Evolutionary conservation across 1,139 yeast species (phyloP).

Genomic region (Pichia cactophila): DNA sequence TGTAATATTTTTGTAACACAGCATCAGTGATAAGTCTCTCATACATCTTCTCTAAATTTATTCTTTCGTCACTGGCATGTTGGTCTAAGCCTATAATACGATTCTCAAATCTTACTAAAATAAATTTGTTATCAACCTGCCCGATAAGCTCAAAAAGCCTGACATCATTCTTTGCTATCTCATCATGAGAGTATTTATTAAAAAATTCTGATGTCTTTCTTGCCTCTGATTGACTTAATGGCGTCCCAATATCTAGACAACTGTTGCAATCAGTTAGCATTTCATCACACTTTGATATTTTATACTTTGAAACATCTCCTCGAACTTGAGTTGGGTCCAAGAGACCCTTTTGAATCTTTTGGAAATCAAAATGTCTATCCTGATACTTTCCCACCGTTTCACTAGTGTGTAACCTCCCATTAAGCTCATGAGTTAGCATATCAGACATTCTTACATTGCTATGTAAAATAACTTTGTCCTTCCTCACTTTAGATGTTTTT

Average conservation of each 20-base stretch:
- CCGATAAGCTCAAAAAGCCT: conserved; percentile 27
- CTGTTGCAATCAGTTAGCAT: too few relatives aligned
- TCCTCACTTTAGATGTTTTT: not conserved
- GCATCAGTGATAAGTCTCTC: conserved; percentile 26
- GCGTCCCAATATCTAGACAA: not conserved
- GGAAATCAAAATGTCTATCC: conserved; percentile 2
- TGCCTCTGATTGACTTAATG: conserved; percentile 6
- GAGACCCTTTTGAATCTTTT: conserved; percentile 1
- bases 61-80: conserved; percentile 74
- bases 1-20: not conserved
- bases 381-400: not conserved
- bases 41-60: conserved; percentile 44
- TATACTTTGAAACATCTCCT: not conserved
- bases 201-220: conserved; percentile 6
- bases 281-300: not conserved
- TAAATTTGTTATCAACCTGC: conserved; percentile 57
- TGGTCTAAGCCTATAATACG: conserved; percentile 51
- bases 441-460: not conserved
- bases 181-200: not conserved
- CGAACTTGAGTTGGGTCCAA: too few relatives aligned
- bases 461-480: not conserved
- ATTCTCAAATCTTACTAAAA: conserved; percentile 33
- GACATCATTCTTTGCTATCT: conserved; percentile 15
- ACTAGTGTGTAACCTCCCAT: not conserved
- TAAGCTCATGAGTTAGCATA: not conserved